Evolutionary conservation across 140 eudicot genomes (phyloP).

Genomic region (Anethum foeniculum): DNA sequence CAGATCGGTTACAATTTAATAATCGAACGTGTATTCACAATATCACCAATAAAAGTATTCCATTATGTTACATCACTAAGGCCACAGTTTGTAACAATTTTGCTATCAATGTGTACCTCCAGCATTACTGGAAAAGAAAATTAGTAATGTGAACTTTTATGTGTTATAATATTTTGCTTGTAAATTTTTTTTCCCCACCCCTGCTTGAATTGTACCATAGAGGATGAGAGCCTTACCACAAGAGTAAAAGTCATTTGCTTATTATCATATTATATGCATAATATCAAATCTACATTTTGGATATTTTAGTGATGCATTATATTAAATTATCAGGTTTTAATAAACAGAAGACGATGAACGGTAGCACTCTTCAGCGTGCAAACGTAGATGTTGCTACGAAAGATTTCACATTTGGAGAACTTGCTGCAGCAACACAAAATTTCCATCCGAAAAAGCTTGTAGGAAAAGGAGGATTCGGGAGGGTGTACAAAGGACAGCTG

Average conservation of each 20-base stretch:
- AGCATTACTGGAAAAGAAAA: too few relatives aligned
- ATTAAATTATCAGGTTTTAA: slow-evolving; percentile 18
- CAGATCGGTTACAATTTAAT: too few relatives aligned
- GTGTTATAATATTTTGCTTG: too few relatives aligned
- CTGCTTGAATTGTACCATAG: too few relatives aligned
- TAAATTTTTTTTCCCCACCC: too few relatives aligned
- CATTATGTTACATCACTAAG: too few relatives aligned
- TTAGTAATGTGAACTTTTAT: too few relatives aligned
- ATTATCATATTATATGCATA: neutral
- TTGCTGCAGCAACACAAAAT: slow-evolving; percentile 70
- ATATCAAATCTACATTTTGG: neutral
- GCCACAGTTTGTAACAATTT: too few relatives aligned
- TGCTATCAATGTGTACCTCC: too few relatives aligned
- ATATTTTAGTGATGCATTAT: neutral
- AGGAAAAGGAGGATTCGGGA: slow-evolving; percentile 38
- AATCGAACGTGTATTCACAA: too few relatives aligned
- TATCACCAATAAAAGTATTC: too few relatives aligned
- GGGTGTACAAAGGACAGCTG: slow-evolving; percentile 75
- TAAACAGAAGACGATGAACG: slow-evolving; percentile 39
- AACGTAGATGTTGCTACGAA: slow-evolving; percentile 27
- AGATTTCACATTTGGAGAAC: slow-evolving; percentile 56
- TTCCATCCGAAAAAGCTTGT: slow-evolving; percentile 53
- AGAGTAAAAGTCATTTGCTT: neutral
- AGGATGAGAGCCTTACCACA: neutral
- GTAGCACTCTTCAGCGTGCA: neutral